Evolutionary conservation across 2,329 filamentous ascomycete genomes (phyloP), one percentile per base, ranked within the genome.

Genomic region (Coniosporium tulheliwenetii): DNA sequence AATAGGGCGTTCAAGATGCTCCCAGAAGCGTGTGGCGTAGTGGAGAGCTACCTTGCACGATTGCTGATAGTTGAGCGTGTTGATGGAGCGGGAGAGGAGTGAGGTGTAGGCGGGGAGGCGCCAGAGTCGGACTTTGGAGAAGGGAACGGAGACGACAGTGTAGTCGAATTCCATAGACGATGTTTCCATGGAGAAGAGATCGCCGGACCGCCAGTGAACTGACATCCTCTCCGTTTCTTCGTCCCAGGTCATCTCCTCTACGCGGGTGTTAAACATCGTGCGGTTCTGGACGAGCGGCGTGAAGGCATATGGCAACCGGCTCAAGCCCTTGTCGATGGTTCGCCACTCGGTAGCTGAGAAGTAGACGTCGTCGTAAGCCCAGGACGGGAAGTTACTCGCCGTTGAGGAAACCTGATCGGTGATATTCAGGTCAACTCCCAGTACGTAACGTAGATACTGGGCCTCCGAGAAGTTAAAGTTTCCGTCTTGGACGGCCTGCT

Each of bases 401-500:
- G 64, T 54, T 14, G 58, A 62, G 5, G 66, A 66, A 1, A 66
- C 65, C 5, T 70, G 59, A 46, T 79, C 72, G 1, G 70, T 74
- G 47, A 69, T 67, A 48, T 77, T 74, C 9, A 69, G 57, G 33
- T 58, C 63, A 10, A 65, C 64, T 10, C 69, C 67, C 8, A 81
- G 63, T 30, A 70, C 67, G 51, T 80, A 75, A 13, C 69, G 67
- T 41, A 80, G 59, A 47, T 77, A 82, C 1, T 65, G 71, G 15
- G 74, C 73, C 48, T 81, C 77, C 10, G 75, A 79, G 67, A 73
- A 82, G 39, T 72, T 62, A 50, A 81, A 77, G 13, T 76, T 67
- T 2, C 71, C 72, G 5, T 65, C 56, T 2, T 69, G 65, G 1
- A 75, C 61, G 2, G 67, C 67, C 16, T 65, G 55, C 44, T 73